Evolutionary conservation across 441 rosid species (phyloP).

Genomic region (Cnidoscolus chayamansa): DNA sequence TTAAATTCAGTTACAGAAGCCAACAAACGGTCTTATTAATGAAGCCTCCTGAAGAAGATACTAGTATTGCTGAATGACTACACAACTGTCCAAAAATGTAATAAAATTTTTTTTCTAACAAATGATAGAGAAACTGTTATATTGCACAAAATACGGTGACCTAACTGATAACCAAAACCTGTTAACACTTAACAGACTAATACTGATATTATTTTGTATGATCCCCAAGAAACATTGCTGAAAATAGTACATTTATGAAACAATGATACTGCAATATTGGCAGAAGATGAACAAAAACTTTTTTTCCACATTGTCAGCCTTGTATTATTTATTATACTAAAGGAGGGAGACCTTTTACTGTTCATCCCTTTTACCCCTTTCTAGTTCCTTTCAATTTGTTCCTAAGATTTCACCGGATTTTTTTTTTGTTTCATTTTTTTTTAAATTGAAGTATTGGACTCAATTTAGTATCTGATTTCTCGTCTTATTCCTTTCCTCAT

Average conservation of each 20-base stretch:
- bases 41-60: background rate
- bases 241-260: background rate
- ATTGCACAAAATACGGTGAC: background rate
- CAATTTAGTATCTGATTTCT: no score
- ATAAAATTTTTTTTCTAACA: background rate
- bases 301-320: background rate
- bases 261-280: background rate
- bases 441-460: no score
- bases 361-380: no score
- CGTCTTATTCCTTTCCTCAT: no score
- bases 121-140: background rate
- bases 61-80: background rate
- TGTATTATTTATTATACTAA: background rate
- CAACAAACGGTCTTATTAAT: background rate
- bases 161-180: background rate
- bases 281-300: background rate
- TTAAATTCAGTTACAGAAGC: background rate
- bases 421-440: no score
- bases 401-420: no score
- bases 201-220: background rate
- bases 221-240: background rate
- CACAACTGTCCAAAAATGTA: background rate
- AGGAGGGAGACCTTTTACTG: no score
- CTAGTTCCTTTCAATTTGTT: no score
- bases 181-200: background rate